Percentiles rank a stretch among this genome's conserved stretches.
phyloP scores from a whole-genome alignment of 768 basidiomycete species.

The Termitomyces sp. region DNA sequence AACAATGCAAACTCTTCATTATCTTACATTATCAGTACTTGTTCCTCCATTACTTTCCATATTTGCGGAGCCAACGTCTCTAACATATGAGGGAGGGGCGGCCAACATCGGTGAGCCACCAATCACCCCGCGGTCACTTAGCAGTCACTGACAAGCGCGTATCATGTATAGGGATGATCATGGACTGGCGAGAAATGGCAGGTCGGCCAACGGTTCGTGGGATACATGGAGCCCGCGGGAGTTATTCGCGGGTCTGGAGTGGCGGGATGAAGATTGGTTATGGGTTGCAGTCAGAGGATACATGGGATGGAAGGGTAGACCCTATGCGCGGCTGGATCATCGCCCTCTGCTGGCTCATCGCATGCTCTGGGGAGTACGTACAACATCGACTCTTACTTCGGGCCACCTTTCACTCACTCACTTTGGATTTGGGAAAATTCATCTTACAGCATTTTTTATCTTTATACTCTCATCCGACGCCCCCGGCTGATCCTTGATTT shows the following conservation, averaged over 20 bases:
- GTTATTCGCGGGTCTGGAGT: conserved; percentile 72
- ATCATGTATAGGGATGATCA: conserved; percentile 69
- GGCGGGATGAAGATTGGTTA: conserved; percentile 73
- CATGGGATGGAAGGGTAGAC: conserved; percentile 72
- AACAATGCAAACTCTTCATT: conserved; percentile 90
- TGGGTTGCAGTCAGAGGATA: conserved; percentile 46
- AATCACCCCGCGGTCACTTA: neutral
- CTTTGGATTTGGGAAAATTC: neutral
- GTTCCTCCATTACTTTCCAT: conserved; percentile 74
- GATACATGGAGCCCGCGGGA: conserved; percentile 62
- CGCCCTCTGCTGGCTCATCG: conserved; percentile 80
- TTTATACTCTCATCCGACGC: conserved; percentile 84
- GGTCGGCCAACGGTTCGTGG: conserved; percentile 74
- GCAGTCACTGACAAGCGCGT: neutral
- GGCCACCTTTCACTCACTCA: neutral
- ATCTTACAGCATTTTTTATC: conserved; percentile 58
- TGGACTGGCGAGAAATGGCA: conserved; percentile 98
- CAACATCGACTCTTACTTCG: neutral
- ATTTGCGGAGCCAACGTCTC: conserved; percentile 70
- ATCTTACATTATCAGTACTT: conserved; percentile 81
- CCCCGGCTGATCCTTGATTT: conserved; percentile 97
- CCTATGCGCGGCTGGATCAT: conserved; percentile 88
- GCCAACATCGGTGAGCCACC: conserved; percentile 64
- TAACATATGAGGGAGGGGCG: conserved; percentile 74
- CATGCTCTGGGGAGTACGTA: conserved; percentile 83